Percentiles rank a stretch among this genome's conserved stretches.
phyloP scores from a whole-genome alignment of 495 filamentous ascomycete genomes.

The Podospora fimiseda region DNA sequence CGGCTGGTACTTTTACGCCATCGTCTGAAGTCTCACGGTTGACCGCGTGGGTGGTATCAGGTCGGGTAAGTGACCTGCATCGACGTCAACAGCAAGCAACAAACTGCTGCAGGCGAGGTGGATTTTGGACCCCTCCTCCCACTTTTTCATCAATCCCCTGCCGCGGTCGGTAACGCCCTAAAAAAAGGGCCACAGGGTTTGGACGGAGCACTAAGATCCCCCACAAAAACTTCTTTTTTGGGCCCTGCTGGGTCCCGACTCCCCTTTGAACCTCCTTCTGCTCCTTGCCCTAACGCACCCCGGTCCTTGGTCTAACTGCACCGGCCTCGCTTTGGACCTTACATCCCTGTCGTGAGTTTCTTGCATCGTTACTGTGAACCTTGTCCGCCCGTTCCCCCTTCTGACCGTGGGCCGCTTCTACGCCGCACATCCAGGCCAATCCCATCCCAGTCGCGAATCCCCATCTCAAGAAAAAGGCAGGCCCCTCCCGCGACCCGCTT shows the following conservation, averaged over 20 bases:
- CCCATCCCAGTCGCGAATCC: constrained; percentile 17
- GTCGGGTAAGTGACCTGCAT: not conserved
- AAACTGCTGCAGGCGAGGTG: not conserved
- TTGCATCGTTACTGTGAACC: not conserved
- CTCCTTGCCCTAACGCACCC: constrained; percentile 9
- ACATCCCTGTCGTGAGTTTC: not conserved
- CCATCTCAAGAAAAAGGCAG: constrained; percentile 18
- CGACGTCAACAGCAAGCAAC: not conserved
- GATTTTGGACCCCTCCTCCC: constrained; percentile 6
- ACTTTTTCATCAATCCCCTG: not conserved
- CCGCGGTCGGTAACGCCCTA: constrained; percentile 10
- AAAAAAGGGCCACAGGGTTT: constrained; percentile 10
- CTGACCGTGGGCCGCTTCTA: constrained; percentile 1
- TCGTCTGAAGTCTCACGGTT: not conserved
- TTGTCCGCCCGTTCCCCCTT: constrained; percentile 7
- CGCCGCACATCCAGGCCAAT: constrained; percentile 12
- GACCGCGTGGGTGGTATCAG: not conserved
- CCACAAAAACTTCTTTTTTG: constrained; percentile 22
- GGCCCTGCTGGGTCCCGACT: constrained; percentile 14
- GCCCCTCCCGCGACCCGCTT: constrained; percentile 14
- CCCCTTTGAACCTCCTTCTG: constrained; percentile 1
- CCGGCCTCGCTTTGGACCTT: not conserved
- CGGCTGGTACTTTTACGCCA: not conserved
- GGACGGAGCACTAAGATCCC: constrained; percentile 14
- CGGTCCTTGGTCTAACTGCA: constrained; percentile 5